Conservation (phyloP, 2,329 filamentous ascomycete species). For the Aspergillus pseudotamarii region DNA sequence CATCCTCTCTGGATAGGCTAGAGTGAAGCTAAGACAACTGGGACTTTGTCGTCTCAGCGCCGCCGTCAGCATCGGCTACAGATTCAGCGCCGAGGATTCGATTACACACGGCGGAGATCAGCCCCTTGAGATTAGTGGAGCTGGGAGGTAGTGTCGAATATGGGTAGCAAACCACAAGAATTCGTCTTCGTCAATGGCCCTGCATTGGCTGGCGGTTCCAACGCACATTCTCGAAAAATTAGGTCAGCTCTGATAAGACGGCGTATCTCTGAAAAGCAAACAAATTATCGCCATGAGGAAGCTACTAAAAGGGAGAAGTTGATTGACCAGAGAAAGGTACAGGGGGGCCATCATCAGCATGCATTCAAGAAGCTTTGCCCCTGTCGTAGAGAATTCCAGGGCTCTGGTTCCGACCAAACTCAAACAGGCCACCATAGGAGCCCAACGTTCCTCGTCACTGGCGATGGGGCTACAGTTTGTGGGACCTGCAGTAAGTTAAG, state of each 20-base stretch:
- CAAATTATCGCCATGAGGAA: neutral
- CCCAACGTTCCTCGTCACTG: neutral
- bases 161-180: neutral
- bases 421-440: neutral
- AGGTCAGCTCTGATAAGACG: neutral
- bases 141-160: neutral
- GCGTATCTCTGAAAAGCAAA: neutral
- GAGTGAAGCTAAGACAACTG: neutral
- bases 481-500: neutral
- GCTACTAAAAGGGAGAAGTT: neutral
- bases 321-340: neutral
- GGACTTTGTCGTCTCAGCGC: neutral
- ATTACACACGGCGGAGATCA: neutral
- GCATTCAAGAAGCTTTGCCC: neutral
- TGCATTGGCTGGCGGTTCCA: neutral
- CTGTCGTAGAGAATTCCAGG: neutral
- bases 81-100: neutral
- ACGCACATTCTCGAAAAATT: neutral
- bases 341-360: neutral
- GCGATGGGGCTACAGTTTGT: neutral
- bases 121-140: neutral
- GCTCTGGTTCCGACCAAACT: neutral
- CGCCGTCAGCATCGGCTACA: neutral
- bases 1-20: neutral
- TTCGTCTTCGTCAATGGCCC: neutral